Evolutionary conservation across 75 land plant genomes (phyloP).

Genomic region (Selaginella tamariscina): DNA sequence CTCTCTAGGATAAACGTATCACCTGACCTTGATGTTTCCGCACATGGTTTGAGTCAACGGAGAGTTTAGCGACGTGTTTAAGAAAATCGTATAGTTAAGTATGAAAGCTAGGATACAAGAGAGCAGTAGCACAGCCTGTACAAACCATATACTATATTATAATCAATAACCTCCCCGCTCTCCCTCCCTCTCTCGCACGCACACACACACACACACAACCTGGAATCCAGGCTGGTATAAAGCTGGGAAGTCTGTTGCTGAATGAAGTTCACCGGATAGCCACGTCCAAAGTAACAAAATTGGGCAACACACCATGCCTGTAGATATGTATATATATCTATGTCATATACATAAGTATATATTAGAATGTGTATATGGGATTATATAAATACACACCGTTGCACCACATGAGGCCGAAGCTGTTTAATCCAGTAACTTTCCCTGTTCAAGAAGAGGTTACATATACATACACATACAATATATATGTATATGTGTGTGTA

Average conservation of each 20-base stretch:
- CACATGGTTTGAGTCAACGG: slow-evolving; percentile 10
- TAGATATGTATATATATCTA: not conserved
- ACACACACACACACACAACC: not conserved
- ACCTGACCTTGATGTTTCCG: slow-evolving; percentile 42
- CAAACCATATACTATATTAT: not conserved
- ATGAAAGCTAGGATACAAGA: slow-evolving; percentile 7
- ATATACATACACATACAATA: no score
- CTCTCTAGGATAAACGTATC: no score
- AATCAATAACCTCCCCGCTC: slow-evolving; percentile 14
- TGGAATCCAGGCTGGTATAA: slow-evolving; percentile 1
- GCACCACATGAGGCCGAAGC: slow-evolving; percentile 8
- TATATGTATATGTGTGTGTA: no score
- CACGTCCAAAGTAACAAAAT: not conserved
- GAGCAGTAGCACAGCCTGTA: not conserved
- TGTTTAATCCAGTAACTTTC: slow-evolving; percentile 3
- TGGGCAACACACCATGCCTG: slow-evolving; percentile 30
- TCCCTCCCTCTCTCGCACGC: slow-evolving; percentile 32
- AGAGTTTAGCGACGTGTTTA: slow-evolving; percentile 9
- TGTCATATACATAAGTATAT: not conserved
- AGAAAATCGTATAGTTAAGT: slow-evolving; percentile 4
- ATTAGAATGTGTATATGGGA: no score
- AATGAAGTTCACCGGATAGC: not conserved
- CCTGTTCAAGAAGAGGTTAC: slow-evolving; percentile 18
- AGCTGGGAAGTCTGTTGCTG: slow-evolving; percentile 2
- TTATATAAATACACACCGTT: no score